These are phyloP conservation scores for Corymbia maculata DNA, from an alignment of 345 rosid species.

Conservation along the genomic window DNA sequence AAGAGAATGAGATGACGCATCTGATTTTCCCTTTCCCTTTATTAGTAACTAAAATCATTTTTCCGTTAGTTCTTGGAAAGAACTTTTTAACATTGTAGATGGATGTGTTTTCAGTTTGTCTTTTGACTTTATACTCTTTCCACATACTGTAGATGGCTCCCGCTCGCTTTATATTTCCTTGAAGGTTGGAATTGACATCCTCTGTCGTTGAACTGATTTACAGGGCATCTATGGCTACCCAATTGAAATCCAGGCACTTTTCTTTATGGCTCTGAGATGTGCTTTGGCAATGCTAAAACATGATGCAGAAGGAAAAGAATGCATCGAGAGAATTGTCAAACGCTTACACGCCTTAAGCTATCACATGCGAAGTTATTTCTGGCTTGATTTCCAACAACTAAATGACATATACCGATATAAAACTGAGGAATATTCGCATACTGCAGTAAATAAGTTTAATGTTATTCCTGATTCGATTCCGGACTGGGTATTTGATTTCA, in stretches of 20 bases:
- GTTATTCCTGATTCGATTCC: constrained; percentile 72
- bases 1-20: not conserved
- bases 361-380: constrained; percentile 55
- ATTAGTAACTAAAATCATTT: not conserved
- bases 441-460: constrained; percentile 62
- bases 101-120: not conserved
- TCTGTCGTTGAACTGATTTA: not conserved
- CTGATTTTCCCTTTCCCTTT: not conserved
- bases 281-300: constrained; percentile 59
- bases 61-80: not conserved
- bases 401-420: constrained; percentile 62
- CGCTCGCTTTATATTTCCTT: not conserved
- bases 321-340: constrained; percentile 45
- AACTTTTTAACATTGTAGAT: not conserved
- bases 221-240: constrained; percentile 84
- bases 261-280: constrained; percentile 62
- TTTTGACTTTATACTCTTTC: not conserved
- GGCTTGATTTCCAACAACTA: constrained; percentile 61
- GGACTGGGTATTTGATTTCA: constrained; percentile 59
- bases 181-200: not conserved
- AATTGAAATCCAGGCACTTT: constrained; percentile 80
- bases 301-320: constrained; percentile 57
- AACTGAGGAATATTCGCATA: constrained; percentile 70
- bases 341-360: constrained; percentile 48
- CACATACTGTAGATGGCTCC: not conserved